Base-by-base conservation (phyloP, 371 early-diverging fungal species). In the Syncephalastrum racemosum region DNA sequence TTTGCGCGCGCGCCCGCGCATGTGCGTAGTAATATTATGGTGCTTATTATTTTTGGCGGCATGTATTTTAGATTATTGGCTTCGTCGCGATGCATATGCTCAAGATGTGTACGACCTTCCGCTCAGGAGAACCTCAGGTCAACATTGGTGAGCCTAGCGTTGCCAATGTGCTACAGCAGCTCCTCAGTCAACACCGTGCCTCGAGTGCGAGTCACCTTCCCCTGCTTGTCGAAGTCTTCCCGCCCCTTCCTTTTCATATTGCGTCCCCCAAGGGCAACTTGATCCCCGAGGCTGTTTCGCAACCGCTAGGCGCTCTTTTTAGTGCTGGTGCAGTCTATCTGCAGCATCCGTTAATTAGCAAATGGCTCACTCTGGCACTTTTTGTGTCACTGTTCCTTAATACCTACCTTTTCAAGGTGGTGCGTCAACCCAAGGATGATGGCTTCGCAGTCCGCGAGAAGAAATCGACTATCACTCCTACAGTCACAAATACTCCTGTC, bases 71-170 rank as follows among this genome's bases (percentile, higher is more conserved):
- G 61, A 60, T 60, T 44, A 40, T 60, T 24, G 54, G 53, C 39
- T 60, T 55, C 55, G 68, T 87, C n/a, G 80, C 73, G 25, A 76
- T 83, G 71, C 86, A 88, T 59, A 73, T 87, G 27, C 73, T 85
- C 67, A 85, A 82, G 55, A 67, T 83, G 45, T 75, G 81, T 60
- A 77, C 76, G 25, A 73, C 81, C 19, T 59, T 81, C 54, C 70
- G 71, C 31, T 22, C 60, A 16, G 42, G 48, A 49, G 36, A 31
- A 31, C 47, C 52, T 19, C 54, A 50, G 50, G 70, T 72, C 14
- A 66, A 73, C 46, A 62, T 72, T 41, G 51, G 55, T 27, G 66
- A 60, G 24, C 59, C 72, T 13, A 59, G 65, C 13, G 63, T 74
- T 25, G 66, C 62, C 7, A 66, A 66, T 44, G 67, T 69, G 19